Evolutionary conservation across 2,329 filamentous ascomycete genomes (phyloP).

Genomic region (Claviceps sp.): DNA sequence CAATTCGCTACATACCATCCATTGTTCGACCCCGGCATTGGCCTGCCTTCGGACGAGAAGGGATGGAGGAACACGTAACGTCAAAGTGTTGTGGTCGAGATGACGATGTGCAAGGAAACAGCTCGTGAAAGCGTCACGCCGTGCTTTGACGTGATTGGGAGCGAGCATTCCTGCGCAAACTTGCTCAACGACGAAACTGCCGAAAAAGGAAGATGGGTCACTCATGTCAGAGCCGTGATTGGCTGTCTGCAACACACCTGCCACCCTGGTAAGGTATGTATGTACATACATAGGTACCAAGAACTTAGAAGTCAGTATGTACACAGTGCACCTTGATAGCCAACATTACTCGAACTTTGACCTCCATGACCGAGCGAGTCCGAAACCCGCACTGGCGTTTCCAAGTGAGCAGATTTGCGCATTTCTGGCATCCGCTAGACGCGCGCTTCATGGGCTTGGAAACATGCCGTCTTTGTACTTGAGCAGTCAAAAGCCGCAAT

Average conservation of each 20-base stretch:
- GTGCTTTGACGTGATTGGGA: neutral
- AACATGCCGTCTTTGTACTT: neutral
- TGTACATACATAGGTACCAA: neutral
- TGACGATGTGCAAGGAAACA: neutral
- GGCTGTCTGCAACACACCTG: conserved; percentile 6
- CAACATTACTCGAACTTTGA: neutral
- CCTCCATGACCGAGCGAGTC: neutral
- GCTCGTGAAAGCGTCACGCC: neutral
- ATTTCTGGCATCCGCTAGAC: neutral
- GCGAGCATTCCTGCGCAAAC: conserved; percentile 21
- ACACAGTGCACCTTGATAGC: conserved; percentile 3
- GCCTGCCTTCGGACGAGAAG: too few species aligned
- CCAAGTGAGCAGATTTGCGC: conserved; percentile 2
- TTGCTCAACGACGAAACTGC: conserved; percentile 18
- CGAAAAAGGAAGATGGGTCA: conserved; percentile 13
- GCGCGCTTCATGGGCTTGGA: neutral
- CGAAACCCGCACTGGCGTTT: too few species aligned
- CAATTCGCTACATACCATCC: too few species aligned
- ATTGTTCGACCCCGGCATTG: too few species aligned
- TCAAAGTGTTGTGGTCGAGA: neutral
- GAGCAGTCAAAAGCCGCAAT: neutral
- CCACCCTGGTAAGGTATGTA: neutral
- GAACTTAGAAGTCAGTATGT: too few species aligned
- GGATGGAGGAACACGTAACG: too few species aligned
- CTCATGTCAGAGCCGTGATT: conserved; percentile 15